phyloP scores from a whole-genome alignment of 108 stramenopile genomes.

The Cylindrotheca closterium region DNA sequence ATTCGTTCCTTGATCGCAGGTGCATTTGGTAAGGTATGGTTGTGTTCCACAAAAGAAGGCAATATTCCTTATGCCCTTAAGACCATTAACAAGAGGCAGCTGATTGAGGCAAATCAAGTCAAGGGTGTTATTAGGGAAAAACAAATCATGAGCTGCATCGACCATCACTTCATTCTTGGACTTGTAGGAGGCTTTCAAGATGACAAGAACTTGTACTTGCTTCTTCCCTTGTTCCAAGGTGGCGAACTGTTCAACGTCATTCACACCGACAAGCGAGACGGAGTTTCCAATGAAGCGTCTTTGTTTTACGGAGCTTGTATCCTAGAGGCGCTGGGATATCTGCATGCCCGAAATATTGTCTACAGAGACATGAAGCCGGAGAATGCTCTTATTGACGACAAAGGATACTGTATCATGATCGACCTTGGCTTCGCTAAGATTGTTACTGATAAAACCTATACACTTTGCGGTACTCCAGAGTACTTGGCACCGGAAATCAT shows the following conservation, averaged over 20 bases:
- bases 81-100: constrained; percentile 84
- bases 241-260: constrained; percentile 82
- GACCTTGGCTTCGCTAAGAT: constrained; percentile 94
- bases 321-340: constrained; percentile 56
- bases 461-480: constrained; percentile 94
- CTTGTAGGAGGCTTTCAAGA: constrained; percentile 89
- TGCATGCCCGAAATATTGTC: constrained; percentile 80
- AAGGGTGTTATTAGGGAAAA: constrained; percentile 94
- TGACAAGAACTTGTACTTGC: constrained; percentile 79
- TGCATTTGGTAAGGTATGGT: constrained; percentile 93
- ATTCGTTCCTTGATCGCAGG: constrained; percentile 24
- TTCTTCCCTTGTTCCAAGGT: constrained; percentile 85
- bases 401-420: constrained; percentile 84
- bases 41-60: constrained; percentile 52
- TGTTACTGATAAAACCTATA: constrained; percentile 84
- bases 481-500: constrained; percentile 97
- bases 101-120: constrained; percentile 85
- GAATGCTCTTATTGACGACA: constrained; percentile 87
- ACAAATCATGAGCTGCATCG: constrained; percentile 84
- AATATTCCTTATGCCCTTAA: constrained; percentile 89
- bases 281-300: constrained; percentile 58
- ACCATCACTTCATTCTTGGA: constrained; percentile 92
- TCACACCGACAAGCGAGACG: constrained; percentile 52
- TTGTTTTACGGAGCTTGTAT: constrained; percentile 77
- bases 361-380: constrained; percentile 98